Evolutionary conservation across 352 stramenopile species (phyloP).

Genomic region (Globisporangium solare): DNA sequence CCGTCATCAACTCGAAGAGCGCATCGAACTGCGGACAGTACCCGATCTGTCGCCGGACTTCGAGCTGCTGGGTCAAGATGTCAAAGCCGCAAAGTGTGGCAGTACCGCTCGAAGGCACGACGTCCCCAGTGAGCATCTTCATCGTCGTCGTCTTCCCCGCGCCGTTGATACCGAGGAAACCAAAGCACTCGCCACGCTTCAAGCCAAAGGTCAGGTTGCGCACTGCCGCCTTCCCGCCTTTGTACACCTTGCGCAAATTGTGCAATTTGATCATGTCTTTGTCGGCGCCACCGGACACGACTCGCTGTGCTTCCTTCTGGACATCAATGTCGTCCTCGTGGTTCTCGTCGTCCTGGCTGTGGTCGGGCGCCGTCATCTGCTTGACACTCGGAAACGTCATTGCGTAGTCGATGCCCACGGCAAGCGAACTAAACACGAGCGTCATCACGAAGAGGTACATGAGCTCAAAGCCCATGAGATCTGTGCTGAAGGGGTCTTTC

Average conservation of each 20-base stretch:
- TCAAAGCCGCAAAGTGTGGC: conserved; percentile 48
- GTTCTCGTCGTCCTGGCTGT: no score
- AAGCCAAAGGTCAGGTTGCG: conserved; percentile 18
- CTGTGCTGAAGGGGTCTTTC: background rate
- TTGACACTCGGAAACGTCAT: no score
- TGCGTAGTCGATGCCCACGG: no score
- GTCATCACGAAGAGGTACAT: no score
- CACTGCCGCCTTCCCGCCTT: no score
- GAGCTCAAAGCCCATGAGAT: no score
- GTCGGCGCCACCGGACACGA: conserved; percentile 1
- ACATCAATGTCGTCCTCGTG: no score
- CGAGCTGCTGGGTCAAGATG: no score
- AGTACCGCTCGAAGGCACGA: conserved; percentile 26
- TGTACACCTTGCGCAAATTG: no score
- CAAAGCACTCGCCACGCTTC: conserved; percentile 15
- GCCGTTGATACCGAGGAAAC: conserved; percentile 8
- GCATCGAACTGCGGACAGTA: conserved; percentile 94
- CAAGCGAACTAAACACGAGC: no score
- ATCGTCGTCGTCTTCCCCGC: conserved; percentile 16
- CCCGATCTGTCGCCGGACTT: conserved; percentile 46
- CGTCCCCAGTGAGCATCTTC: conserved; percentile 18
- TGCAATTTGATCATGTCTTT: conserved; percentile 13
- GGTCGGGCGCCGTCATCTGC: no score
- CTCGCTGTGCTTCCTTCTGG: no score
- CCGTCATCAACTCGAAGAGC: conserved; percentile 91